phyloP scores from a whole-genome alignment of 176 grass and related monocot genomes.

The Saccharum officinarum region DNA sequence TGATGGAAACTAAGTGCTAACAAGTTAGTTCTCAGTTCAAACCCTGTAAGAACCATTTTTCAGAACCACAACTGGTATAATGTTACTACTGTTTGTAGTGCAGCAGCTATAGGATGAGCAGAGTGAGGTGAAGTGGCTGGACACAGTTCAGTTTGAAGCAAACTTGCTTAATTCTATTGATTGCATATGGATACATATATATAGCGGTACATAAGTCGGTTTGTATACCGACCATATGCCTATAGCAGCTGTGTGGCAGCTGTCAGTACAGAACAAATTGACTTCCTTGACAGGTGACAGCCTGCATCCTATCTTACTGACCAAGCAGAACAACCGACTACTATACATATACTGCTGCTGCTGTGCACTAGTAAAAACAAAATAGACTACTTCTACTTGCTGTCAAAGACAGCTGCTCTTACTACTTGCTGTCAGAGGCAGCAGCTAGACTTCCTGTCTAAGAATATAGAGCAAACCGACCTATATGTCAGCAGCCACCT shows the following conservation, averaged over 20 bases:
- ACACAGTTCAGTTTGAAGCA: not conserved
- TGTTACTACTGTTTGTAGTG: not conserved
- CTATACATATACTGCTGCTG: not conserved
- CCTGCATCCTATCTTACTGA: not conserved
- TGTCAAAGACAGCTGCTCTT: too few relatives aligned
- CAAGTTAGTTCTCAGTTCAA: not conserved
- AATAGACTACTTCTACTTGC: not conserved
- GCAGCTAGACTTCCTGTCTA: not conserved
- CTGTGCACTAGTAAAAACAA: not conserved
- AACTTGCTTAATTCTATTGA: not conserved
- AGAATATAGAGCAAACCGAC: not conserved
- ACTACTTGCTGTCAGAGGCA: not conserved
- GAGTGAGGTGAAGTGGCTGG: too few relatives aligned
- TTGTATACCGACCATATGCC: not conserved
- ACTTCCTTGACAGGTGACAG: not conserved
- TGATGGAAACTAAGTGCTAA: slow-evolving; percentile 8
- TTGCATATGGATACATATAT: not conserved
- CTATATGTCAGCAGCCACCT: not conserved
- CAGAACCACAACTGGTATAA: not conserved
- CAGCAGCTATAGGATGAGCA: not conserved
- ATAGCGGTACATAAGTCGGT: not conserved
- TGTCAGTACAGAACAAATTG: not conserved
- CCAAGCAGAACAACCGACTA: not conserved
- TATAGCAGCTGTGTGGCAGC: not conserved
- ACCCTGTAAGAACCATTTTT: not conserved